Percentiles rank a stretch among this genome's conserved stretches.
These are phyloP conservation scores for Pseudonectria foliicola DNA, from an alignment of 2,329 filamentous ascomycete species.

Conservation along the genomic window DNA sequence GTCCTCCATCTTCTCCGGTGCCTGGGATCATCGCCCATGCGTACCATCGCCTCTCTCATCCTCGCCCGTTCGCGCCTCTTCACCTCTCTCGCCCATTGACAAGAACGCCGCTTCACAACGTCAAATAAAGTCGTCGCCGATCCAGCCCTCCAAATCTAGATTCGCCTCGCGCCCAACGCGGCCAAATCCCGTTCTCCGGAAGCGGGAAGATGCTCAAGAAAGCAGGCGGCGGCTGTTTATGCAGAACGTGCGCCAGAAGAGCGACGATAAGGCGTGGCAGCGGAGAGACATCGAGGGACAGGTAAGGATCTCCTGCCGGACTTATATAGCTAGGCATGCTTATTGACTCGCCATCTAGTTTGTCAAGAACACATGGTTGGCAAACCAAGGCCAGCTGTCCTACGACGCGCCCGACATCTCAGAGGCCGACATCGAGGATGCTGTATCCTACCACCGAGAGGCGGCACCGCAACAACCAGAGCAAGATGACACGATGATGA, in stretches of 20 bases:
- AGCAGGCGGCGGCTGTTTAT: constrained; percentile 61
- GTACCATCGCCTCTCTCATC: constrained; percentile 53
- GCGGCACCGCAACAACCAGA: constrained; percentile 14
- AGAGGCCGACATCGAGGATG: constrained; percentile 47
- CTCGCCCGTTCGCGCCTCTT: constrained; percentile 48
- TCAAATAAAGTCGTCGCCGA: constrained; percentile 39
- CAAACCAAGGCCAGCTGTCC: constrained; percentile 25
- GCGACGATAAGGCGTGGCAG: constrained; percentile 53
- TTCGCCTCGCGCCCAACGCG: constrained; percentile 51
- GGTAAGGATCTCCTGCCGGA: constrained; percentile 15
- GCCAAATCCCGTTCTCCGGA: constrained; percentile 55
- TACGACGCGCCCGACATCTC: constrained; percentile 33
- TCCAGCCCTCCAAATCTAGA: constrained; percentile 35
- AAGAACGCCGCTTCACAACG: constrained; percentile 34
- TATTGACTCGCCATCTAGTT: constrained; percentile 21
- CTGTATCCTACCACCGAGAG: constrained; percentile 30
- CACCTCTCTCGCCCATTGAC: constrained; percentile 37
- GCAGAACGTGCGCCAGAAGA: constrained; percentile 54
- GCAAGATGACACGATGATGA: constrained; percentile 41
- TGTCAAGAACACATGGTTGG: constrained; percentile 29
- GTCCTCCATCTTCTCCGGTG: constrained; percentile 36
- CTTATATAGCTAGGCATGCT: not conserved
- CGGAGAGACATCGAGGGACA: constrained; percentile 55
- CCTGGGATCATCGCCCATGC: constrained; percentile 39
- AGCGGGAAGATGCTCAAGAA: constrained; percentile 56